phyloP scores from a whole-genome alignment of 2,329 filamentous ascomycete genomes.

The Aspergillus hortae region DNA sequence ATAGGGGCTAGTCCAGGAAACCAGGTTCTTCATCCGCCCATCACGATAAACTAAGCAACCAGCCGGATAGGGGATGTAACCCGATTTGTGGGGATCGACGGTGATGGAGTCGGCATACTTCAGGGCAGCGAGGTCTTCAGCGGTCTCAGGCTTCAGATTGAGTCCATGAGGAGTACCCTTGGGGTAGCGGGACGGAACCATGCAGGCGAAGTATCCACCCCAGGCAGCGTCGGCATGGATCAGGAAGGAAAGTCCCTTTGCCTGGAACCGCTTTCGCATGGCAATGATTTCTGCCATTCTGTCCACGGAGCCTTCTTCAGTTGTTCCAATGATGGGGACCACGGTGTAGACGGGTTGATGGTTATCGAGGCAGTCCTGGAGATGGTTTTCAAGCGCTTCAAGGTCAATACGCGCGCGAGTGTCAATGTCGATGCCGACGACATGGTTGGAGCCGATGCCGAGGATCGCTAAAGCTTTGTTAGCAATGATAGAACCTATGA shows the following conservation, averaged over 20 bases:
- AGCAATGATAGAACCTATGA: not conserved
- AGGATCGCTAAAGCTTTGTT: constrained; percentile 33
- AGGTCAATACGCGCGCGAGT: constrained; percentile 39
- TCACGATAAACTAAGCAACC: constrained; percentile 46
- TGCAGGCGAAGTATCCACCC: constrained; percentile 50
- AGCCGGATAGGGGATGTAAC: constrained; percentile 47
- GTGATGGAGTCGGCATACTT: constrained; percentile 45
- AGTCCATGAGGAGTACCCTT: constrained; percentile 23
- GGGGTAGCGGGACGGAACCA: constrained; percentile 31
- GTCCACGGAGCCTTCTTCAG: constrained; percentile 49
- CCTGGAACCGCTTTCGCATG: constrained; percentile 41
- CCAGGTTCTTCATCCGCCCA: constrained; percentile 41
- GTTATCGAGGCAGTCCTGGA: constrained; percentile 16
- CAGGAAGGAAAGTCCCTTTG: constrained; percentile 43
- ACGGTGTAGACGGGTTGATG: constrained; percentile 41
- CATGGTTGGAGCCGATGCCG: constrained; percentile 44
- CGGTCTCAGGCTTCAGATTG: constrained; percentile 12
- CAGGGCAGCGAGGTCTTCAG: constrained; percentile 40
- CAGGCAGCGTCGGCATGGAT: constrained; percentile 50
- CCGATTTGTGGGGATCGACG: constrained; percentile 48
- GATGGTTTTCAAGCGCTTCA: constrained; percentile 6
- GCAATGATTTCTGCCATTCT: constrained; percentile 36
- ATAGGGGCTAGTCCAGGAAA: constrained; percentile 45
- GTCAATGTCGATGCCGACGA: constrained; percentile 42
- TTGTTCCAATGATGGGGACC: constrained; percentile 47